Evolutionary conservation across 2,329 filamentous ascomycete genomes (phyloP).

Genomic region (Polytolypa hystricis): DNA sequence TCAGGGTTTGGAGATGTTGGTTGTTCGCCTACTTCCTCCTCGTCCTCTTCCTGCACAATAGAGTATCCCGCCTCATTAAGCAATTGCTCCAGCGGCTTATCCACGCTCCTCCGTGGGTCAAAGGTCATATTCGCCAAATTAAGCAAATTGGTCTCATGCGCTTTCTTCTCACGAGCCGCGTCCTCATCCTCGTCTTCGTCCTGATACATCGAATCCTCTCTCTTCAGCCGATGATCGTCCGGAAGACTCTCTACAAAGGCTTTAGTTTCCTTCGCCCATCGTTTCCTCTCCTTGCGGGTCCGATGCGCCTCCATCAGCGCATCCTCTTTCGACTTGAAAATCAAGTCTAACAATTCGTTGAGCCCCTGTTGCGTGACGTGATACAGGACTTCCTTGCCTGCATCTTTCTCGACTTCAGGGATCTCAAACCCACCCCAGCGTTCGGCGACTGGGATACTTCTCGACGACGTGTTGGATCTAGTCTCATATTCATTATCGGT

Average conservation of each 20-base stretch:
- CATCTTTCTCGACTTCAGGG: slow-evolving; percentile 67
- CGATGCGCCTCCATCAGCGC: slow-evolving; percentile 56
- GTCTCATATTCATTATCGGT: slow-evolving; percentile 56
- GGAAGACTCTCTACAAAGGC: slow-evolving; percentile 13
- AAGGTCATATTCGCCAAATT: too few species aligned
- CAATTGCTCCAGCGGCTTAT: slow-evolving; percentile 33
- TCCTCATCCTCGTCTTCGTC: neutral
- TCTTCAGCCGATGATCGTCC: slow-evolving; percentile 6
- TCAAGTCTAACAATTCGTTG: slow-evolving; percentile 77
- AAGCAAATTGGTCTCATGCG: too few species aligned
- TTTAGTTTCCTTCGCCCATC: slow-evolving; percentile 36
- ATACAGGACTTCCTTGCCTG: slow-evolving; percentile 79
- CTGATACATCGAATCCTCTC: neutral
- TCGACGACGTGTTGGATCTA: slow-evolving; percentile 62
- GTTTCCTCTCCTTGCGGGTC: slow-evolving; percentile 51
- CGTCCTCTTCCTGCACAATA: slow-evolving; percentile 17
- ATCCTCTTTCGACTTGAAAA: slow-evolving; percentile 76
- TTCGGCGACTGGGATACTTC: slow-evolving; percentile 54
- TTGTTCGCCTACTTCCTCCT: too few species aligned
- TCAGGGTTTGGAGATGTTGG: too few species aligned
- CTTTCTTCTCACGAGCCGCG: too few species aligned
- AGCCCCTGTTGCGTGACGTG: slow-evolving; percentile 85
- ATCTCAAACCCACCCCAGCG: slow-evolving; percentile 70
- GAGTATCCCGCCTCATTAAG: slow-evolving; percentile 33
- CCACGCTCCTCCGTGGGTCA: too few species aligned